phyloP scores from a whole-genome alignment of 139 green algal genomes.

The Nannochloris sp. region DNA sequence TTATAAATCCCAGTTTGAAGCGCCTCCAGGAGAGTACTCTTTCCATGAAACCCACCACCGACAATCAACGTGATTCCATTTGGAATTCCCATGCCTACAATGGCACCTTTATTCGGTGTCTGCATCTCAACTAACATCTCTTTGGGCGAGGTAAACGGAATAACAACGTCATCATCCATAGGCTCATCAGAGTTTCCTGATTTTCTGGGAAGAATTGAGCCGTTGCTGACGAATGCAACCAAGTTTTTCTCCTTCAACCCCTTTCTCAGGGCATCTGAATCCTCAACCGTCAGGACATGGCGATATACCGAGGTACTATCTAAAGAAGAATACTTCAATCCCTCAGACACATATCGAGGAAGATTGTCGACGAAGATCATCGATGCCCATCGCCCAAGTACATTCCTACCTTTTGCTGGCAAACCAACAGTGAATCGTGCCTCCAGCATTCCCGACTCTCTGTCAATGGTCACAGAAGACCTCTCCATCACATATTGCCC shows the following conservation, averaged over 20 bases:
- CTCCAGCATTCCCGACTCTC: constrained; percentile 33
- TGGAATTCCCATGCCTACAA: constrained; percentile 50
- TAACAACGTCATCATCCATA: constrained; percentile 24
- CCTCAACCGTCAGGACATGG: constrained; percentile 49
- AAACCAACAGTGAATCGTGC: constrained; percentile 59
- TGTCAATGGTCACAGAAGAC: constrained; percentile 37
- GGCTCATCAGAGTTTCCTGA: constrained; percentile 38
- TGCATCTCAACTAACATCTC: constrained; percentile 30
- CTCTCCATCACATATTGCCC: constrained; percentile 58
- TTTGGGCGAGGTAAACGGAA: constrained; percentile 35
- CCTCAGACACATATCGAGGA: constrained; percentile 28
- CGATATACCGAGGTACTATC: constrained; percentile 22
- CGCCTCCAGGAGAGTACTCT: constrained; percentile 57
- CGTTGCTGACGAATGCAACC: constrained; percentile 58
- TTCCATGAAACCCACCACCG: constrained; percentile 60
- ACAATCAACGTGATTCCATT: constrained; percentile 58
- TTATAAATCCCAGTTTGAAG: constrained; percentile 62
- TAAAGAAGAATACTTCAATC: constrained; percentile 25
- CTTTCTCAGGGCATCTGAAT: constrained; percentile 36
- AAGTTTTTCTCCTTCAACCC: constrained; percentile 33
- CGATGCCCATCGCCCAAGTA: constrained; percentile 44
- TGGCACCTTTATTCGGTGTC: constrained; percentile 38
- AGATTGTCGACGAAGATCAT: constrained; percentile 43
- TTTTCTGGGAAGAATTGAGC: constrained; percentile 43
- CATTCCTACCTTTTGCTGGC: constrained; percentile 47